Conservation (phyloP, 2,329 filamentous ascomycete genomes). For the Furcasterigmium furcatum region DNA sequence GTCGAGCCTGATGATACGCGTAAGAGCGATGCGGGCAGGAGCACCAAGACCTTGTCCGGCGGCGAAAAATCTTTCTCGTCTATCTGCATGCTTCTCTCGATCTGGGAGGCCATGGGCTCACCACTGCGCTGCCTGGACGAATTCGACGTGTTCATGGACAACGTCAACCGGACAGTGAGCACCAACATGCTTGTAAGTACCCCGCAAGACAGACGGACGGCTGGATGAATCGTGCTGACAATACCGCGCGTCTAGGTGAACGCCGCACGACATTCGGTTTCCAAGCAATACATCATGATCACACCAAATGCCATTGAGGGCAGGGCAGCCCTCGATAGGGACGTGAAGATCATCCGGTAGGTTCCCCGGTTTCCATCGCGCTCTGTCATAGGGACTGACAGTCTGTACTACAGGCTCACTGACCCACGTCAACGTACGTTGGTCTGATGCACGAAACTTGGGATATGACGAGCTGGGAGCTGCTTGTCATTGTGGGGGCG, state of each 20-base stretch:
- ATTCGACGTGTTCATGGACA: conserved; percentile 99
- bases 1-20: conserved; percentile 71
- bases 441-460: conserved; percentile 11
- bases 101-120: conserved; percentile 98
- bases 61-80: conserved; percentile 98
- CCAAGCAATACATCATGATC: conserved; percentile 92
- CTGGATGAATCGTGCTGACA: not conserved
- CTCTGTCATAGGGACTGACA: not conserved
- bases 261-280: conserved; percentile 81
- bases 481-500: no score
- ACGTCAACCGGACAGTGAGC: conserved; percentile 87
- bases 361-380: conserved; percentile 13
- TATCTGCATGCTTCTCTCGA: conserved; percentile 84
- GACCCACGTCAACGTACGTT: conserved; percentile 57
- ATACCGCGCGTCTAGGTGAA: conserved; percentile 57
- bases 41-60: conserved; percentile 89
- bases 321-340: conserved; percentile 53
- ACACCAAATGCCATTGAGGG: conserved; percentile 82
- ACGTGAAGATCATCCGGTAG: conserved; percentile 77
- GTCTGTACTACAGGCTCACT: conserved; percentile 42
- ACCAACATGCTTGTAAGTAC: conserved; percentile 84
- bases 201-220: no score
- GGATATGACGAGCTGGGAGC: not conserved
- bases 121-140: conserved; percentile 94
- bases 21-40: conserved; percentile 66